phyloP scores from a whole-genome alignment of 495 filamentous ascomycete genomes.

The Aspergillus incahuasiensis region DNA sequence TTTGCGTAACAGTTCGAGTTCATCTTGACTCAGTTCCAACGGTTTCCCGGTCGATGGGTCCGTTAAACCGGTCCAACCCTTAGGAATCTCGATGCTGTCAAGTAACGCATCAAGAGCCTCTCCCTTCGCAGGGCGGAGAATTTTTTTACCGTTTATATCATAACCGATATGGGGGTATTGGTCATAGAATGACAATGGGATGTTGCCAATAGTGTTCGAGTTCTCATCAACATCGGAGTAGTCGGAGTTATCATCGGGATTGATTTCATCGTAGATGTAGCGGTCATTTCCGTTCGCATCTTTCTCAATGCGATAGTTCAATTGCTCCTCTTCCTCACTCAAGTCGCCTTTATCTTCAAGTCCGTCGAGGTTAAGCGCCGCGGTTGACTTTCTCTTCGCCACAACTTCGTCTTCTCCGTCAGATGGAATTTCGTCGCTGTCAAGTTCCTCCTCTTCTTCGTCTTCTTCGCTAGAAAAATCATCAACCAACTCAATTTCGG shows the following conservation, averaged over 20 bases:
- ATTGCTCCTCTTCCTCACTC: slow-evolving; percentile 25
- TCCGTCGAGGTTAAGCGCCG: slow-evolving; percentile 18
- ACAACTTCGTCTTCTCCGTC: slow-evolving; percentile 30
- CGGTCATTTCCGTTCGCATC: slow-evolving; percentile 71
- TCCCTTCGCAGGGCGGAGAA: slow-evolving; percentile 90
- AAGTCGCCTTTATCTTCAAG: slow-evolving; percentile 14
- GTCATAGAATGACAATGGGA: slow-evolving; percentile 92
- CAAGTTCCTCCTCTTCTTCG: slow-evolving; percentile 40
- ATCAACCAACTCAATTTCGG: slow-evolving; percentile 42
- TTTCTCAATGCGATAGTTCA: slow-evolving; percentile 47
- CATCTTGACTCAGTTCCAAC: slow-evolving; percentile 78
- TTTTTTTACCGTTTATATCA: slow-evolving; percentile 97
- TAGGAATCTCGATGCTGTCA: slow-evolving; percentile 94
- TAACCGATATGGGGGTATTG: slow-evolving; percentile 98
- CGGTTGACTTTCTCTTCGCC: slow-evolving; percentile 18
- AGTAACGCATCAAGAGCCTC: slow-evolving; percentile 90
- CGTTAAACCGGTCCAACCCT: slow-evolving; percentile 95
- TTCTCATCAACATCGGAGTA: slow-evolving; percentile 77
- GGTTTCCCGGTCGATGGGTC: slow-evolving; percentile 91
- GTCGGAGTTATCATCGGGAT: slow-evolving; percentile 93
- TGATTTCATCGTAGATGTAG: slow-evolving; percentile 82
- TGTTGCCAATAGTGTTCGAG: slow-evolving; percentile 90
- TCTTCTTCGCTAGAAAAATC: slow-evolving; percentile 42
- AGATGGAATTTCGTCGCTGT: slow-evolving; percentile 51
- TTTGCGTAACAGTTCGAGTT: slow-evolving; percentile 81